phyloP scores from a whole-genome alignment of 164 flowering plant genomes.

The Nelumbo lutea region DNA sequence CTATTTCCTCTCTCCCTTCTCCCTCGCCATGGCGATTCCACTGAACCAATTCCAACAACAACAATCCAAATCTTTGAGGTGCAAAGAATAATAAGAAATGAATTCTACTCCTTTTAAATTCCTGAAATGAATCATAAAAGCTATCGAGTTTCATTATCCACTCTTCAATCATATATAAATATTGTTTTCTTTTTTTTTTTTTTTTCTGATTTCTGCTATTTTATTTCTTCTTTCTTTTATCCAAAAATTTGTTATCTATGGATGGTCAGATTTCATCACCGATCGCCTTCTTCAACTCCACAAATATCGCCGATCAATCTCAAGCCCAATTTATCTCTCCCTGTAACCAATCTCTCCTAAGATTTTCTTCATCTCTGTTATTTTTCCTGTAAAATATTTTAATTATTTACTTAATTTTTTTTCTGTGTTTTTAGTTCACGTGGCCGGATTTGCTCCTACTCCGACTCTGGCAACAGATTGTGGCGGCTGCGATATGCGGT shows the following conservation, averaged over 20 bases:
- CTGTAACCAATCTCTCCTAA: slow-evolving; percentile 35
- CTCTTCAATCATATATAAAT: not conserved
- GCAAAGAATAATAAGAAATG: not conserved
- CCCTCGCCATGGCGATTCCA: slow-evolving; percentile 37
- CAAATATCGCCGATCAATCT: slow-evolving; percentile 48
- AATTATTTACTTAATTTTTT: not conserved
- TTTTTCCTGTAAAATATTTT: not conserved
- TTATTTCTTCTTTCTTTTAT: slow-evolving; percentile 2
- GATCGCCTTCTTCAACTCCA: slow-evolving; percentile 30
- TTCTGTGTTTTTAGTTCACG: slow-evolving; percentile 34
- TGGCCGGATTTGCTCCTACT: slow-evolving; percentile 29
- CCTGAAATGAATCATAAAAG: not conserved
- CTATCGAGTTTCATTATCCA: not conserved
- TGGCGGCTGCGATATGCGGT: slow-evolving; percentile 44
- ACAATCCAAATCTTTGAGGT: slow-evolving; percentile 40
- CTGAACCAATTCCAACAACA: slow-evolving; percentile 41
- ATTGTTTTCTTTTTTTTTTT: not conserved
- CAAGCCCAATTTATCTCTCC: slow-evolving; percentile 66
- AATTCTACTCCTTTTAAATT: slow-evolving; percentile 1
- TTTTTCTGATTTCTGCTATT: not conserved
- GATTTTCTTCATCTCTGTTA: not conserved
- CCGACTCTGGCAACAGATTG: slow-evolving; percentile 31
- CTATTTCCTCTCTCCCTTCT: slow-evolving; percentile 4
- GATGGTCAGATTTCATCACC: slow-evolving; percentile 51
- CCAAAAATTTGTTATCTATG: slow-evolving; percentile 45